A percentile compares a stretch with the other conserved stretches of the same genome.
Conservation (phyloP, 164 flowering plant species). For the Liriodendron chinense region DNA sequence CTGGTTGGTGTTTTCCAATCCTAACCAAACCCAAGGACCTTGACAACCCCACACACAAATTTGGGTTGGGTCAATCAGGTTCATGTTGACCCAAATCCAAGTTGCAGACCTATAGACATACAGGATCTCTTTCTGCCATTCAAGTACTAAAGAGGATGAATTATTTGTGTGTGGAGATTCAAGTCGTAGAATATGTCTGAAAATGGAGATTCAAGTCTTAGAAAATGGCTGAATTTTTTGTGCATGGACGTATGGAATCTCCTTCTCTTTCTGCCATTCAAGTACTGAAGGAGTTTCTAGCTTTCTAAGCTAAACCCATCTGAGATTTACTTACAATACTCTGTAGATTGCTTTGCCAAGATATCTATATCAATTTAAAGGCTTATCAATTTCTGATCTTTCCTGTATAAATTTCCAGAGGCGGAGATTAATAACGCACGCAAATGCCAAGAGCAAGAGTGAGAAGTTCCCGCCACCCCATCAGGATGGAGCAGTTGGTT, state of each 20-base stretch:
- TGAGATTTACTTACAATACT: not conserved
- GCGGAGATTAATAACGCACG: conserved; percentile 51
- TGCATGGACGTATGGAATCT: not conserved
- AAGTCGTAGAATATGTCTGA: not conserved
- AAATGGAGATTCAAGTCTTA: not conserved
- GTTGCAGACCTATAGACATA: no score
- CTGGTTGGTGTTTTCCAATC: no score
- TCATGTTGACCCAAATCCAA: no score
- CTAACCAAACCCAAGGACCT: no score
- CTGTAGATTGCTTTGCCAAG: not conserved
- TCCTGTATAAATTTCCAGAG: conserved; percentile 43
- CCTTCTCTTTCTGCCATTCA: not conserved
- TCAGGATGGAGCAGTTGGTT: conserved; percentile 76
- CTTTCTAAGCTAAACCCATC: not conserved
- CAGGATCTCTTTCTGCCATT: not conserved
- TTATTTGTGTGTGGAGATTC: not conserved
- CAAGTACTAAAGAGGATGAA: not conserved
- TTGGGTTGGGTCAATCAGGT: no score
- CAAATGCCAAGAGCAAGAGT: conserved; percentile 82
- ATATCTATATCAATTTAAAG: not conserved
- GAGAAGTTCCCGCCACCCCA: conserved; percentile 97
- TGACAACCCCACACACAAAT: no score
- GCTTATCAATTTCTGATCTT: not conserved
- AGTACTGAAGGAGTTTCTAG: not conserved
- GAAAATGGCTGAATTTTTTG: not conserved